Evolutionary conservation across 352 stramenopile genomes (phyloP).

Genomic region (Phytophthora boehmeriae): DNA sequence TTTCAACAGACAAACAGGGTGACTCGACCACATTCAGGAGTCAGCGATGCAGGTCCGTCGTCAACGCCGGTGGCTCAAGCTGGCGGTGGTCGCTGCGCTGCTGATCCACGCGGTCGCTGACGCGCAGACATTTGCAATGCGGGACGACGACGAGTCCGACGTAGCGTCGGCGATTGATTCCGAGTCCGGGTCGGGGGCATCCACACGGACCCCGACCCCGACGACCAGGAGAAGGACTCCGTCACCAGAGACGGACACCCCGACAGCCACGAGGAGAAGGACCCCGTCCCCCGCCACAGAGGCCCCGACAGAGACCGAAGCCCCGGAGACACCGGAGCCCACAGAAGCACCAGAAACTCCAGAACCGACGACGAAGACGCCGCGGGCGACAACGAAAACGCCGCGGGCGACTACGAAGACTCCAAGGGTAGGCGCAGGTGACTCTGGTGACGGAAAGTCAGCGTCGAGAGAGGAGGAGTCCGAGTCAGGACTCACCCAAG

Average conservation of each 20-base stretch:
- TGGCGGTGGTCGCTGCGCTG: constrained; percentile 13
- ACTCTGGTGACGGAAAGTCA: constrained; percentile 1
- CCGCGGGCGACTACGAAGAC: constrained; percentile 12
- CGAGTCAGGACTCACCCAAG: constrained; percentile 11
- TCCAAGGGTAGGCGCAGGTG: constrained; percentile 2
- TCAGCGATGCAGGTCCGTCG: constrained; percentile 31
- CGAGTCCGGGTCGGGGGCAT: constrained; percentile 1
- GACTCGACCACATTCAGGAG: background rate
- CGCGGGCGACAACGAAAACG: constrained; percentile 18
- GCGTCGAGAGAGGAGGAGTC: background rate
- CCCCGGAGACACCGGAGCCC: too few relatives aligned
- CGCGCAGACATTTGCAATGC: constrained; percentile 35
- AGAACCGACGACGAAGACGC: constrained; percentile 19
- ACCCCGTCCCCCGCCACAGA: too few relatives aligned
- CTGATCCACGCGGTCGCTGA: constrained; percentile 5
- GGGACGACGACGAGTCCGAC: constrained; percentile 6
- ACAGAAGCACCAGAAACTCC: constrained; percentile 14
- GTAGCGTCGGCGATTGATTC: background rate
- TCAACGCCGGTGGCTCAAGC: constrained; percentile 27
- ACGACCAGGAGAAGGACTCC: constrained; percentile 20
- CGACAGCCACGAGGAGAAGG: constrained; percentile 10
- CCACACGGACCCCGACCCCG: constrained; percentile 8
- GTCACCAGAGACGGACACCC: constrained; percentile 13
- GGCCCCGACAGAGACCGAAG: too few relatives aligned
- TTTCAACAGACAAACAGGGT: constrained; percentile 1